These are phyloP conservation scores for Ulmus americana DNA, from an alignment of 331 rosid species.

Conservation along the genomic window DNA sequence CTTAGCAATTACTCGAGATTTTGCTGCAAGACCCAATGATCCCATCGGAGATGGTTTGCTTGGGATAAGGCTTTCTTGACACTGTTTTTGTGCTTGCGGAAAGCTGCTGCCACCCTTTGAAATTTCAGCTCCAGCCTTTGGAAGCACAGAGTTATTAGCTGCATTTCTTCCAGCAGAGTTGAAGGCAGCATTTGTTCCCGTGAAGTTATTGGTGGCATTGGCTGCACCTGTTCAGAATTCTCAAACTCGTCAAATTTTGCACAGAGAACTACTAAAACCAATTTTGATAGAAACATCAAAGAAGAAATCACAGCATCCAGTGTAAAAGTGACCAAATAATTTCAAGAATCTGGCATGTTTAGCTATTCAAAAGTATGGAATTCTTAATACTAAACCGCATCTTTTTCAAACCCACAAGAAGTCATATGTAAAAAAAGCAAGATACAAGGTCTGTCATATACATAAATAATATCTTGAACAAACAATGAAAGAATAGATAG, in stretches of 20 bases:
- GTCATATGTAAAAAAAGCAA: not conserved
- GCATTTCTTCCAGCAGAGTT: slow-evolving; percentile 9
- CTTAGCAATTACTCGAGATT: slow-evolving; percentile 36
- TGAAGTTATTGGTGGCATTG: slow-evolving; percentile 4
- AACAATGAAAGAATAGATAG: not conserved
- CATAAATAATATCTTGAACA: not conserved
- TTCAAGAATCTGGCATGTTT: not conserved
- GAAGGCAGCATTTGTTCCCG: slow-evolving; percentile 16
- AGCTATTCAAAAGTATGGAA: not conserved
- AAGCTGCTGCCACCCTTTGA: slow-evolving; percentile 15
- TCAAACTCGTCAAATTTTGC: slow-evolving; percentile 15
- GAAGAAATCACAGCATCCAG: not conserved
- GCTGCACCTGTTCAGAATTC: slow-evolving; percentile 28
- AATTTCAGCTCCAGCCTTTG: slow-evolving; percentile 29
- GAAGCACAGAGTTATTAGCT: slow-evolving; percentile 27
- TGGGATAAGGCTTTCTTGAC: slow-evolving; percentile 33
- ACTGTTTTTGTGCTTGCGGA: slow-evolving; percentile 35
- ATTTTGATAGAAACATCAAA: slow-evolving; percentile 1
- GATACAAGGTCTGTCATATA: not conserved
- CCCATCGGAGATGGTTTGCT: slow-evolving; percentile 23
- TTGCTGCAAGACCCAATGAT: slow-evolving; percentile 34
- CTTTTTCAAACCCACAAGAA: not conserved
- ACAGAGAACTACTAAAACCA: not conserved
- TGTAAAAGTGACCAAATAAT: not conserved
- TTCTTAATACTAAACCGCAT: not conserved